These are phyloP conservation scores for Chloranthus sessilifolius DNA, from an alignment of 164 flowering plant species.

Conservation along the genomic window DNA sequence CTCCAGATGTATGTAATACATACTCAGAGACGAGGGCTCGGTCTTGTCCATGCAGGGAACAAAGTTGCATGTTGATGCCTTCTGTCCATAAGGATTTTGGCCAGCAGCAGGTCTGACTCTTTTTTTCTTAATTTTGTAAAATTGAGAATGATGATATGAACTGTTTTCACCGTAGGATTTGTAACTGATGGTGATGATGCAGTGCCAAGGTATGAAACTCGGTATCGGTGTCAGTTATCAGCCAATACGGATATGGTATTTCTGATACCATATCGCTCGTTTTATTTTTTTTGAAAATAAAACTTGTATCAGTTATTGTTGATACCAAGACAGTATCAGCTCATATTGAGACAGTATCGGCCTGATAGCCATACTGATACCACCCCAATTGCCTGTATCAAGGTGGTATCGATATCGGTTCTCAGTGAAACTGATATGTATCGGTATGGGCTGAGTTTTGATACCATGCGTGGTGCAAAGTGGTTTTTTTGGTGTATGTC, in stretches of 20 bases:
- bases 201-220: no score
- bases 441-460: no score
- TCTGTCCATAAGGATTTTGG: slow-evolving; percentile 21
- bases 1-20: slow-evolving; percentile 21
- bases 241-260: no score
- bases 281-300: neutral
- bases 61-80: slow-evolving; percentile 14
- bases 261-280: no score
- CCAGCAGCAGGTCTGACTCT: slow-evolving; percentile 14
- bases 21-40: slow-evolving; percentile 23
- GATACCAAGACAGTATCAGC: no score
- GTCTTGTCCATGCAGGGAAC: slow-evolving; percentile 21
- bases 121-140: neutral
- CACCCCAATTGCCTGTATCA: no score
- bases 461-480: no score
- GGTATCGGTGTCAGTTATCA: no score
- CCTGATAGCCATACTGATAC: neutral
- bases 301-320: neutral
- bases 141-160: neutral
- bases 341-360: neutral
- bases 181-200: neutral
- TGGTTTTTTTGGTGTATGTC: neutral
- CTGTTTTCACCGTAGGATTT: neutral
- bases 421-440: no score
- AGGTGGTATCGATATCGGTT: no score